These are phyloP conservation scores for Camelina laxa DNA, from an alignment of 345 rosid genomes.

Conservation along the genomic window DNA sequence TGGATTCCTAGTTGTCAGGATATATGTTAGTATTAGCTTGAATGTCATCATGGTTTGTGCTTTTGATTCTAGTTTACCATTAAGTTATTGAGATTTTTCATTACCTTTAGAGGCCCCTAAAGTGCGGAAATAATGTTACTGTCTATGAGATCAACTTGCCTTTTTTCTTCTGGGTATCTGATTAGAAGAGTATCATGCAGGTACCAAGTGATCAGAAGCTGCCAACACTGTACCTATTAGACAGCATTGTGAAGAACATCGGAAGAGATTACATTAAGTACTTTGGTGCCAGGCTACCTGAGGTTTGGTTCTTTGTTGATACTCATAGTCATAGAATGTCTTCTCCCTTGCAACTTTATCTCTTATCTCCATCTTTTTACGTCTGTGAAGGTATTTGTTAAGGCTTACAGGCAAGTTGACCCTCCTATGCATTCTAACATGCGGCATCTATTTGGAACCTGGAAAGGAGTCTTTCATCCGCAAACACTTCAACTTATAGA, in stretches of 20 bases:
- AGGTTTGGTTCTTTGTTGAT: constrained; percentile 62
- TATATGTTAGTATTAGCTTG: constrained; percentile 5
- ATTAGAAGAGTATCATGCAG: constrained; percentile 68
- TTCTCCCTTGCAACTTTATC: constrained; percentile 5
- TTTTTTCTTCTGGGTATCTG: constrained; percentile 43
- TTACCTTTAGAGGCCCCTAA: constrained; percentile 2
- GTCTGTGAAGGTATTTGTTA: constrained; percentile 75
- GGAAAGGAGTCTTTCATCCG: constrained; percentile 96
- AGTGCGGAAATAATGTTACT: constrained; percentile 7
- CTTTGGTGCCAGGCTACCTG: constrained; percentile 80
- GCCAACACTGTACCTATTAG: constrained; percentile 95
- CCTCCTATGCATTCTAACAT: constrained; percentile 76
- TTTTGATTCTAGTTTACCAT: constrained; percentile 2
- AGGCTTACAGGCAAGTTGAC: constrained; percentile 88
- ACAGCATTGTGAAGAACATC: constrained; percentile 98
- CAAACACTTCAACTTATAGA: constrained; percentile 78
- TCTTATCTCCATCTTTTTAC: constrained; percentile 17
- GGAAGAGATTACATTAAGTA: constrained; percentile 90
- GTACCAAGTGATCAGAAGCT: constrained; percentile 98
- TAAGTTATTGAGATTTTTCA: not conserved
- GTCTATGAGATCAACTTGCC: constrained; percentile 1
- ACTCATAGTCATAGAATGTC: constrained; percentile 10
- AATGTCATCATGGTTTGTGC: constrained; percentile 15
- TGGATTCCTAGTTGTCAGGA: constrained; percentile 20
- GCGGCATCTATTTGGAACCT: constrained; percentile 98